Percentiles rank a stretch among this genome's conserved stretches.
phyloP scores from a whole-genome alignment of 768 basidiomycete species.

The Boletus sp. region DNA sequence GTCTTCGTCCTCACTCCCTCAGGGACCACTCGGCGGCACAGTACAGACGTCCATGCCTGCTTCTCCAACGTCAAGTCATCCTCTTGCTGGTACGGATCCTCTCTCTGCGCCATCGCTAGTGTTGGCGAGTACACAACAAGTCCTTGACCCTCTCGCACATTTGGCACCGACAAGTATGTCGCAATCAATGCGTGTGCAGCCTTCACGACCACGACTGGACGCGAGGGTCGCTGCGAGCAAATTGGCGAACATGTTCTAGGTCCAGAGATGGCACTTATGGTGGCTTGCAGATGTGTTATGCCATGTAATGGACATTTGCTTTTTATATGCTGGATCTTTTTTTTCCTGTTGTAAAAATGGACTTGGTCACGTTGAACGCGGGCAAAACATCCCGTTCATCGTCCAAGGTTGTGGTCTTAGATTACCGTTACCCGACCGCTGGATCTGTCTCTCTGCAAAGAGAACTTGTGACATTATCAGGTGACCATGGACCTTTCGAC shows the following conservation, averaged over 20 bases:
- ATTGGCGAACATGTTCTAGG: constrained; percentile 83
- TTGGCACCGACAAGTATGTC: constrained; percentile 64
- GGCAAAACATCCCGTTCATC: not conserved
- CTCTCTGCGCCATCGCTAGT: constrained; percentile 8
- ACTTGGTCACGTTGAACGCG: constrained; percentile 1
- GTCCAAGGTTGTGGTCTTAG: not conserved
- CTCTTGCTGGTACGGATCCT: constrained; percentile 18
- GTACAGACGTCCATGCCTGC: constrained; percentile 6
- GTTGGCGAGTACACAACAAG: constrained; percentile 26
- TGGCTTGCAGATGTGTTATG: constrained; percentile 2
- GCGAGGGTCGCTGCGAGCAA: constrained; percentile 86
- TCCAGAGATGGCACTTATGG: not conserved
- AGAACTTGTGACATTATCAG: not conserved
- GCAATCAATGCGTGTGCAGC: constrained; percentile 68
- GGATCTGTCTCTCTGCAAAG: no score
- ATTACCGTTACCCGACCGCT: not conserved
- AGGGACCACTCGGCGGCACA: constrained; percentile 16
- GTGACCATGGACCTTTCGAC: not conserved
- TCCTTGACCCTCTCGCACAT: constrained; percentile 64
- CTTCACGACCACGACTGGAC: constrained; percentile 73
- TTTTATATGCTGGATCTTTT: constrained; percentile 21
- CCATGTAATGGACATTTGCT: constrained; percentile 4
- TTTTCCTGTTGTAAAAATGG: constrained; percentile 8
- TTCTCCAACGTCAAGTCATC: constrained; percentile 12
- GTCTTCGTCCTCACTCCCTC: constrained; percentile 33